Evolutionary conservation across 169 alveolate species (phyloP).

Genomic region (Pseudocohnilembus persalinus): DNA sequence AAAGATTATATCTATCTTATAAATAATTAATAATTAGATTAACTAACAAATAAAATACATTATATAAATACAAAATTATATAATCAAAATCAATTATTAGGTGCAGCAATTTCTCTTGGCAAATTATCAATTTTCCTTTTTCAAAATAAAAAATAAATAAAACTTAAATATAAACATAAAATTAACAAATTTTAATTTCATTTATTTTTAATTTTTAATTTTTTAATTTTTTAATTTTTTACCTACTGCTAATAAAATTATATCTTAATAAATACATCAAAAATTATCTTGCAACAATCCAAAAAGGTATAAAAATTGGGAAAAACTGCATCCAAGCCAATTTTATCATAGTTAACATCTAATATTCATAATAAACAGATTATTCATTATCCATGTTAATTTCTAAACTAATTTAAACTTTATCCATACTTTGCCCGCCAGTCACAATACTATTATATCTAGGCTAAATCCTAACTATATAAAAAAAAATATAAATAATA

Average conservation of each 20-base stretch:
- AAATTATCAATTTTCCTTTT: neutral
- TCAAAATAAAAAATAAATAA: too few species aligned
- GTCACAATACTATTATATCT: neutral
- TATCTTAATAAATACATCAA: neutral
- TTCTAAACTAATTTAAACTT: neutral
- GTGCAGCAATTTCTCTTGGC: neutral
- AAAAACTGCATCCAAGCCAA: neutral
- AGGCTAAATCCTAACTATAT: neutral
- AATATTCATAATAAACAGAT: neutral
- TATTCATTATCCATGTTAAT: neutral
- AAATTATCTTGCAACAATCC: neutral
- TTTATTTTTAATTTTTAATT: too few species aligned
- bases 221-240: too few species aligned
- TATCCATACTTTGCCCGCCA: neutral
- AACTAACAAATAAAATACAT: too few species aligned
- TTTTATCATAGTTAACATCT: too few species aligned
- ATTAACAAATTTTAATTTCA: too few species aligned
- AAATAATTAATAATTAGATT: too few species aligned
- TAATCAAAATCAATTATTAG: too few species aligned
- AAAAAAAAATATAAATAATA: too few species aligned
- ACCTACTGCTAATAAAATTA: neutral
- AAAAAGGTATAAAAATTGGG: neutral
- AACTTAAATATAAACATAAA: too few species aligned
- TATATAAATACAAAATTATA: too few species aligned
- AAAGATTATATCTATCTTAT: too few species aligned